Percentiles rank a stretch among this genome's conserved stretches.
These are phyloP conservation scores for Curvularia spicifera DNA, from an alignment of 2,329 filamentous ascomycete species.

Conservation along the genomic window DNA sequence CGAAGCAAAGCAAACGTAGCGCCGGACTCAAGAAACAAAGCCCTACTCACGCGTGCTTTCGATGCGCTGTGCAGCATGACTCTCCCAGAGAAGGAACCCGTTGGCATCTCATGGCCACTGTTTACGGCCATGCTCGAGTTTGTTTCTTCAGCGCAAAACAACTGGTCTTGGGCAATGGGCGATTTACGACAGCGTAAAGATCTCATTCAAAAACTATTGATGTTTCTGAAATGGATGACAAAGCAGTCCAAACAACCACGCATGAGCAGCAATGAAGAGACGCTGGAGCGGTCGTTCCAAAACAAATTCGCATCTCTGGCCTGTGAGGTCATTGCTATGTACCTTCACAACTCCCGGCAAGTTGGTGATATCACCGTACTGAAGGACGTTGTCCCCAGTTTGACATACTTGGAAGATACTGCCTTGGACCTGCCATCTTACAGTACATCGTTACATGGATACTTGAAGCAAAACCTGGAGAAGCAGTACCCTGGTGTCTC, in stretches of 20 bases:
- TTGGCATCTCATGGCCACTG: constrained; percentile 51
- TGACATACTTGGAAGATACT: constrained; percentile 80
- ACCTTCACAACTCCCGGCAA: constrained; percentile 84
- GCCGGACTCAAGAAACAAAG: constrained; percentile 57
- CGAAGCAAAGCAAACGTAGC: constrained; percentile 58
- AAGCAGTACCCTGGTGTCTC: constrained; percentile 75
- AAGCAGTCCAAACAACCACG: constrained; percentile 35
- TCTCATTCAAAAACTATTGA: constrained; percentile 75
- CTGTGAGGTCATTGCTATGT: constrained; percentile 88
- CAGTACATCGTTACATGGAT: constrained; percentile 84
- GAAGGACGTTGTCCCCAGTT: constrained; percentile 72
- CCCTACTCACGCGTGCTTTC: constrained; percentile 77
- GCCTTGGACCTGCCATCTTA: constrained; percentile 82
- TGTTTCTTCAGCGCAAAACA: constrained; percentile 85
- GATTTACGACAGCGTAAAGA: constrained; percentile 74
- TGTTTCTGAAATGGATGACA: constrained; percentile 65
- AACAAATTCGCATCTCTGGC: constrained; percentile 75
- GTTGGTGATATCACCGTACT: constrained; percentile 71
- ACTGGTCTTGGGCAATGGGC: constrained; percentile 93
- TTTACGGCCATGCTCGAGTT: constrained; percentile 83
- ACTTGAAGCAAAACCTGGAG: constrained; percentile 84
- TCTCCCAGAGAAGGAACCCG: constrained; percentile 61
- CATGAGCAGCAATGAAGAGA: constrained; percentile 30
- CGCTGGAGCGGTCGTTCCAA: constrained; percentile 47
- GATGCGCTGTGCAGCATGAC: constrained; percentile 71